phyloP scores from a whole-genome alignment of 2,329 filamentous ascomycete genomes.

The Penicillium sp. region DNA sequence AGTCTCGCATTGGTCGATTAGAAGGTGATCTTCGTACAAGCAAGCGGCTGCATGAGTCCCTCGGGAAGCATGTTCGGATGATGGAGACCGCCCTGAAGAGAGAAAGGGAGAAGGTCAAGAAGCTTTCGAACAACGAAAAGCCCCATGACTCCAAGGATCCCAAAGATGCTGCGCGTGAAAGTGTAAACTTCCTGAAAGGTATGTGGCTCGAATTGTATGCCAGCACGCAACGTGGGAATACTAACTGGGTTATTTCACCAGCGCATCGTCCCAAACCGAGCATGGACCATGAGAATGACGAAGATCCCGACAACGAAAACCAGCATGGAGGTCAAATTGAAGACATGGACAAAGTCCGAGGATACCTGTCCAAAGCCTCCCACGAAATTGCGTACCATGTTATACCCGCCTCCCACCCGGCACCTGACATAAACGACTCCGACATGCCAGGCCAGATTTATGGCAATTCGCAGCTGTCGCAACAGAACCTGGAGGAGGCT shows the following conservation, averaged over 20 bases:
- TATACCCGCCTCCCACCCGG: constrained; percentile 61
- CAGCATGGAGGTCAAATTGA: constrained; percentile 55
- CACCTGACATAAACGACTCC: constrained; percentile 50
- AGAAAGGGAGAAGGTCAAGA: constrained; percentile 69
- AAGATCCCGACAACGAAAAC: constrained; percentile 42
- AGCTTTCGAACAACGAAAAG: constrained; percentile 51
- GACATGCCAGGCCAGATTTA: constrained; percentile 47
- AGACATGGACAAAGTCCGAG: constrained; percentile 61
- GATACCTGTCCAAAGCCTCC: constrained; percentile 64
- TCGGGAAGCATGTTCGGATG: constrained; percentile 87
- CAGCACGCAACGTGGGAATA: neutral
- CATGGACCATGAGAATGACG: constrained; percentile 52
- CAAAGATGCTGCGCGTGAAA: constrained; percentile 48
- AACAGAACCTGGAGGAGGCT: constrained; percentile 58
- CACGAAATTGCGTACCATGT: constrained; percentile 68
- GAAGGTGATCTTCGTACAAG: constrained; percentile 86
- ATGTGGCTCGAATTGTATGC: constrained; percentile 9
- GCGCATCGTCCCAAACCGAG: constrained; percentile 48
- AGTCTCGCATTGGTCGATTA: constrained; percentile 88
- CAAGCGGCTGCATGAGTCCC: constrained; percentile 81
- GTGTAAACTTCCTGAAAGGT: constrained; percentile 43
- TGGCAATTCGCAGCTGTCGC: constrained; percentile 51
- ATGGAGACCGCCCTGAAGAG: constrained; percentile 84
- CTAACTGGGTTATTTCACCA: constrained; percentile 13
- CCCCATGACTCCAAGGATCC: constrained; percentile 47